A percentile compares a stretch with the other conserved stretches of the same genome.
These are phyloP conservation scores for Gastrodia elata DNA, from an alignment of 106 monocot genomes.

Conservation along the genomic window DNA sequence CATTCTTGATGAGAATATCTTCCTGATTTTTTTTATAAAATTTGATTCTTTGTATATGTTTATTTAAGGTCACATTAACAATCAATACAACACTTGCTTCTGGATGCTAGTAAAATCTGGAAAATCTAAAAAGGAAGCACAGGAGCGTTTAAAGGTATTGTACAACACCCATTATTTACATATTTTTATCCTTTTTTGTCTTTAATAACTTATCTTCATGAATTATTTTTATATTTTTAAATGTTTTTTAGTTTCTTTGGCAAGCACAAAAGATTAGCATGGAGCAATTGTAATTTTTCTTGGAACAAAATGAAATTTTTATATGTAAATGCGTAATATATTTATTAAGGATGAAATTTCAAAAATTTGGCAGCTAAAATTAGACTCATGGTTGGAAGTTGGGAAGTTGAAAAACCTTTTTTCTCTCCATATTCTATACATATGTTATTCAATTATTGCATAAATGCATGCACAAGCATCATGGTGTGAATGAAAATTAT, in stretches of 20 bases:
- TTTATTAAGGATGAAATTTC: not conserved
- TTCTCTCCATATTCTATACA: no score
- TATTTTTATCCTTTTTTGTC: not conserved
- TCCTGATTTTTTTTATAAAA: not conserved
- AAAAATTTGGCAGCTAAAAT: not conserved
- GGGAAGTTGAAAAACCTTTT: no score
- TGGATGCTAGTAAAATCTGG: slow-evolving; percentile 96
- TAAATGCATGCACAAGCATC: no score
- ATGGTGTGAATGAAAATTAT: no score
- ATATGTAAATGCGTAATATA: not conserved
- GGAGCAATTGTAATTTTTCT: not conserved
- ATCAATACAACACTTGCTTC: slow-evolving; percentile 94
- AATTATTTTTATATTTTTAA: not conserved
- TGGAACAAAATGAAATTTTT: no score
- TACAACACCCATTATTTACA: not conserved
- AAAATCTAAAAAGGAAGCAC: slow-evolving; percentile 60
- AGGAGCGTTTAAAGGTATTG: slow-evolving; percentile 55
- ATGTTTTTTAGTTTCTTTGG: not conserved
- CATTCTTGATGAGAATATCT: not conserved
- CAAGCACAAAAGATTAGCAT: not conserved
- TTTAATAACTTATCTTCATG: not conserved
- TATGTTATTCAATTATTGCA: no score
- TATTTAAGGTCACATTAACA: slow-evolving; percentile 79
- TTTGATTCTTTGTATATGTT: not conserved
- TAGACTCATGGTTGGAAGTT: no score